A percentile compares a stretch with the other conserved stretches of the same genome.
Conservation (phyloP, 306 rosid genomes). For the Delonix regia region DNA sequence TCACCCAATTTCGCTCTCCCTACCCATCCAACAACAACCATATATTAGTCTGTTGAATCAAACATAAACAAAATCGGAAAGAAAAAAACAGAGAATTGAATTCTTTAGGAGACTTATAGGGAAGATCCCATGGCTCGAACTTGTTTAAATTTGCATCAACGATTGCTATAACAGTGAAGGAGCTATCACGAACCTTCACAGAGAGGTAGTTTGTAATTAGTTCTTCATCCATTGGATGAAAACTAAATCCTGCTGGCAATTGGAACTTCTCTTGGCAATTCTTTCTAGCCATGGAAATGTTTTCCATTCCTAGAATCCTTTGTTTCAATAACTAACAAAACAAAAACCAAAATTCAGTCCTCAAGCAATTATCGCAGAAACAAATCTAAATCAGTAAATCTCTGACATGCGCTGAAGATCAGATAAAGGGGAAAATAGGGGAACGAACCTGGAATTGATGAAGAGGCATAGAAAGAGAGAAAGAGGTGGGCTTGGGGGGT, state of each 20-base stretch:
- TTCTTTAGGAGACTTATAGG: slow-evolving; percentile 40
- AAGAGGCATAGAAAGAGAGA: no score
- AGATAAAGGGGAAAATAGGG: no score
- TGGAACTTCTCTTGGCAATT: slow-evolving; percentile 38
- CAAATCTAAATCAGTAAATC: no score
- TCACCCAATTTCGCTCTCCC: slow-evolving; percentile 74
- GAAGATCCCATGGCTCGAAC: slow-evolving; percentile 80
- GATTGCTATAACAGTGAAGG: slow-evolving; percentile 48
- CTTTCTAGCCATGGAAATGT: slow-evolving; percentile 16
- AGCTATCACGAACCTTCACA: slow-evolving; percentile 45
- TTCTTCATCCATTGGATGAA: slow-evolving; percentile 72
- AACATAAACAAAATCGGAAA: not conserved
- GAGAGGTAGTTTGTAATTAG: slow-evolving; percentile 59
- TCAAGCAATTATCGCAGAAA: no score
- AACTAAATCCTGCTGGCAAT: slow-evolving; percentile 73
- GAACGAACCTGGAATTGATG: no score
- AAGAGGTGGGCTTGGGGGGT: no score
- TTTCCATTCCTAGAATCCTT: slow-evolving; percentile 45
- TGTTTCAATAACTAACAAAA: not conserved
- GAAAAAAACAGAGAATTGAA: not conserved
- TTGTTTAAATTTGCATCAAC: slow-evolving; percentile 62
- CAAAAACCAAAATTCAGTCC: not conserved
- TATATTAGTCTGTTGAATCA: not conserved
- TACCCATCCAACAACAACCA: not conserved
- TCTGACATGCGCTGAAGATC: no score